These are phyloP conservation scores for Plasmopara muralis DNA, from an alignment of 352 stramenopile genomes.

Conservation along the genomic window DNA sequence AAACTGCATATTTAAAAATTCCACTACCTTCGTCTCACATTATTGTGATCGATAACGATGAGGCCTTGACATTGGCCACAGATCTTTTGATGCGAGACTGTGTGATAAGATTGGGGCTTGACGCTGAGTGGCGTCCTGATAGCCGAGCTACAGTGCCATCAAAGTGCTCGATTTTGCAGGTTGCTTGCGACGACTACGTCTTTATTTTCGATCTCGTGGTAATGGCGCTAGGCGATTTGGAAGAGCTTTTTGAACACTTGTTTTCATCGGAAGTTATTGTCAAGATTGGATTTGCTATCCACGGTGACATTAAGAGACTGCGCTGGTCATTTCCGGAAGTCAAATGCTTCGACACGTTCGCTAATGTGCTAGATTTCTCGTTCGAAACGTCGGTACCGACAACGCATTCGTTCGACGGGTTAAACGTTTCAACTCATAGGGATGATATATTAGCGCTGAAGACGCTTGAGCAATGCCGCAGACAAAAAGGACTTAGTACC, in stretches of 20 bases:
- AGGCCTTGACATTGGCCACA: slow-evolving; percentile 39
- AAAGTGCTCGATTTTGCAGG: slow-evolving; percentile 59
- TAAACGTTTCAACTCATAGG: slow-evolving; percentile 9
- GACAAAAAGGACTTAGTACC: slow-evolving; percentile 46
- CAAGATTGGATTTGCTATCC: slow-evolving; percentile 62
- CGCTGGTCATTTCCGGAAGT: slow-evolving; percentile 66
- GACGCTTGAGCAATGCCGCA: slow-evolving; percentile 25
- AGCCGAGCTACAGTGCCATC: slow-evolving; percentile 35
- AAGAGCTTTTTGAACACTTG: slow-evolving; percentile 58
- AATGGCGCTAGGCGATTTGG: slow-evolving; percentile 46
- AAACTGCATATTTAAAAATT: slow-evolving; percentile 38
- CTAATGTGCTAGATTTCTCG: slow-evolving; percentile 60
- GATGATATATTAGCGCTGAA: slow-evolving; percentile 3
- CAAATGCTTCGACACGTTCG: slow-evolving; percentile 54
- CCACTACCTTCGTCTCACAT: slow-evolving; percentile 37
- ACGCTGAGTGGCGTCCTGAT: slow-evolving; percentile 68
- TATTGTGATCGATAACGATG: slow-evolving; percentile 55
- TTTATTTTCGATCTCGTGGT: slow-evolving; percentile 66
- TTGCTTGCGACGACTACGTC: slow-evolving; percentile 55
- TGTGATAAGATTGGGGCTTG: slow-evolving; percentile 43
- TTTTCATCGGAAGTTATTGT: slow-evolving; percentile 40
- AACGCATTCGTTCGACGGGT: slow-evolving; percentile 24
- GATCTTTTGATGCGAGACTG: slow-evolving; percentile 37
- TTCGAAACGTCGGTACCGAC: slow-evolving; percentile 29
- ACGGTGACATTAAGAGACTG: slow-evolving; percentile 59